These are phyloP conservation scores for Xylaria castorea DNA, from an alignment of 495 filamentous ascomycete genomes.

Conservation along the genomic window DNA sequence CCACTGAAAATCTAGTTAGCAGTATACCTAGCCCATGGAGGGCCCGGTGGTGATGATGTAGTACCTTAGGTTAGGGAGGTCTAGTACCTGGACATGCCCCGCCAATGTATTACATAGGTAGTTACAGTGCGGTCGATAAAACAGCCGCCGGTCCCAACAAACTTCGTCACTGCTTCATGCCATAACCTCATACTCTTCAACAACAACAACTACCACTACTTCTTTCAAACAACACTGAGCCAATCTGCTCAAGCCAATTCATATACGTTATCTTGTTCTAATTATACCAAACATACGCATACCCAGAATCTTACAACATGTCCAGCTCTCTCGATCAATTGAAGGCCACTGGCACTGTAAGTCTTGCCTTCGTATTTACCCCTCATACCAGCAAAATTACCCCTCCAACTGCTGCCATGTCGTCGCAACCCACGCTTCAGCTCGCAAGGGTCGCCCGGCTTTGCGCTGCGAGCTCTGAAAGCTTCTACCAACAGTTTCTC, in stretches of 20 bases:
- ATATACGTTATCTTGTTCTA: conserved; percentile 26
- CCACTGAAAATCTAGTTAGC: background rate
- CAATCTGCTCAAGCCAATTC: background rate
- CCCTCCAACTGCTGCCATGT: conserved; percentile 36
- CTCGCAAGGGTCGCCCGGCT: conserved; percentile 17
- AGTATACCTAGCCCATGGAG: background rate
- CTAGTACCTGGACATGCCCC: conserved; percentile 5
- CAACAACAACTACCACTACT: conserved; percentile 7
- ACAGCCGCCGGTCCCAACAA: conserved; percentile 6
- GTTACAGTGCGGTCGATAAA: conserved; percentile 14
- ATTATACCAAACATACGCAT: conserved; percentile 29
- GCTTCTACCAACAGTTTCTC: background rate
- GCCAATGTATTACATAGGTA: conserved; percentile 7
- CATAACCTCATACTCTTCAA: conserved; percentile 16
- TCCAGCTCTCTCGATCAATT: conserved; percentile 91
- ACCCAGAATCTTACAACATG: conserved; percentile 60
- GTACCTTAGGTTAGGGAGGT: background rate
- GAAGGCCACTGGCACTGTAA: conserved; percentile 93
- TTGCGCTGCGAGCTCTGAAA: background rate
- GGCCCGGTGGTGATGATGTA: background rate
- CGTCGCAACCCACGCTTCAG: conserved; percentile 27
- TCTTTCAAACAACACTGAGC: background rate
- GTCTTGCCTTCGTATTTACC: conserved; percentile 52
- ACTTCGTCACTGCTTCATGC: conserved; percentile 31
- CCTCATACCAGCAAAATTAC: conserved; percentile 40